Evolutionary conservation across 108 stramenopile genomes (phyloP).

Genomic region (Licmophora abbreviata): DNA sequence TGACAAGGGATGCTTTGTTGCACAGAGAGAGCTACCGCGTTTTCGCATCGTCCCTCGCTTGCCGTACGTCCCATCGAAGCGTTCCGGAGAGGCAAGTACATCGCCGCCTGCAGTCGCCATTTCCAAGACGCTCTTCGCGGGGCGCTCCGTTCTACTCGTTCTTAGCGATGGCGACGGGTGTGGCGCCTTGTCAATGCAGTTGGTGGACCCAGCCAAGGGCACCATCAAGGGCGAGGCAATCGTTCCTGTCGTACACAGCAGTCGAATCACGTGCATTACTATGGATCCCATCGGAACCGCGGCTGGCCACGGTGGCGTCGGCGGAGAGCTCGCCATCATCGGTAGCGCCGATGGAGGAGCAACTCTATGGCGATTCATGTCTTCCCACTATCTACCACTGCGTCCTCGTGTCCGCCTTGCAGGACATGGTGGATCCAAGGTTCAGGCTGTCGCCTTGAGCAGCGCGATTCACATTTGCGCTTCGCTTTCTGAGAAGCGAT

Average conservation of each 20-base stretch:
- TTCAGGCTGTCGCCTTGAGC: conserved; percentile 58
- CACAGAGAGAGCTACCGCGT: conserved; percentile 77
- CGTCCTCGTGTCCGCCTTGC: conserved; percentile 59
- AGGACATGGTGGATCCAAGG: conserved; percentile 61
- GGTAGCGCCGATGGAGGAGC: conserved; percentile 76
- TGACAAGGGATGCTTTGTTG: conserved; percentile 80
- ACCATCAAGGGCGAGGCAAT: conserved; percentile 62
- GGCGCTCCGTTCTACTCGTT: conserved; percentile 64
- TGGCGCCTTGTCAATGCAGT: conserved; percentile 76
- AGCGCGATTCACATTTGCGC: conserved; percentile 67
- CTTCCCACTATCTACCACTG: conserved; percentile 78
- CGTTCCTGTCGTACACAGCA: conserved; percentile 60
- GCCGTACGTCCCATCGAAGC: conserved; percentile 30
- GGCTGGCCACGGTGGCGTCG: conserved; percentile 76
- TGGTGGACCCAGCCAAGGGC: conserved; percentile 79
- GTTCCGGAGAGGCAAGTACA: conserved; percentile 7
- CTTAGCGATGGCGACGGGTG: conserved; percentile 78
- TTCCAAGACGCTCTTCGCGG: conserved; percentile 84
- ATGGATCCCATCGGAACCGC: conserved; percentile 83
- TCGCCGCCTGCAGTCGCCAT: conserved; percentile 40
- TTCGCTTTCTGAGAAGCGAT: conserved; percentile 53
- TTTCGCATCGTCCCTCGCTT: conserved; percentile 78
- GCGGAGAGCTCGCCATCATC: conserved; percentile 81
- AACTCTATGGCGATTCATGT: conserved; percentile 82
- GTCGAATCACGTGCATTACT: conserved; percentile 62